These are phyloP conservation scores for Aspergillus novoparasiticus DNA, from an alignment of 2,329 filamentous ascomycete species.

Conservation along the genomic window DNA sequence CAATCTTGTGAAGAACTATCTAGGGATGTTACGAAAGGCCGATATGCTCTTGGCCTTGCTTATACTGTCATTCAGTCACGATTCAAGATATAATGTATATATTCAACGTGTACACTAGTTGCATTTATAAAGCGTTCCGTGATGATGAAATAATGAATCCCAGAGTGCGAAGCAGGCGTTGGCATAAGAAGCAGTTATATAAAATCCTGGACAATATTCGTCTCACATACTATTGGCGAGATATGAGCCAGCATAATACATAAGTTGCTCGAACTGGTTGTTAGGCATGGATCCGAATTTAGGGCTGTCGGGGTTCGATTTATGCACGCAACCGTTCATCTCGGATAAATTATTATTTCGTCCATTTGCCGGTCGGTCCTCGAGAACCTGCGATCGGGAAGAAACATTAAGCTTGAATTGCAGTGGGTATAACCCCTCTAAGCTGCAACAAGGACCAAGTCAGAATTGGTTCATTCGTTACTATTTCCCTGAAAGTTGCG, in stretches of 20 bases:
- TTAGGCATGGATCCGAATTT: background rate
- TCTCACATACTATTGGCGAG: background rate
- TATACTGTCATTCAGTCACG: background rate
- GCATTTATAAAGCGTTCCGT: conserved; percentile 15
- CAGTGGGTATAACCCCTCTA: background rate
- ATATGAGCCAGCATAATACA: background rate
- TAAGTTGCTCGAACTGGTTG: background rate
- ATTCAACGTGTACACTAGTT: conserved; percentile 15
- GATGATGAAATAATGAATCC: background rate
- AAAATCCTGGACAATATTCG: background rate
- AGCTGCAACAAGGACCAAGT: background rate
- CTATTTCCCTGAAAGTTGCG: background rate
- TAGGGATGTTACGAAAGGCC: too few species aligned
- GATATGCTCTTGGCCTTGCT: background rate
- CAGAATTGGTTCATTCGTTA: background rate
- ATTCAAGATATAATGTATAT: conserved; percentile 9
- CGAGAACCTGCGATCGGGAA: background rate
- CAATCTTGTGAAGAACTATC: background rate
- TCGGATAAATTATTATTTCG: conserved; percentile 19
- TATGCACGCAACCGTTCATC: conserved; percentile 12
- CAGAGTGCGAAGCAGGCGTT: background rate
- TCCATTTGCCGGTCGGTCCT: conserved; percentile 4
- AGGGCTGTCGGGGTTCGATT: conserved; percentile 1
- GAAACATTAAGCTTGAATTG: background rate
- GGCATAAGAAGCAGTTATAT: background rate